Evolutionary conservation across 441 rosid genomes (phyloP).

Genomic region (Erysimum cheiri): DNA sequence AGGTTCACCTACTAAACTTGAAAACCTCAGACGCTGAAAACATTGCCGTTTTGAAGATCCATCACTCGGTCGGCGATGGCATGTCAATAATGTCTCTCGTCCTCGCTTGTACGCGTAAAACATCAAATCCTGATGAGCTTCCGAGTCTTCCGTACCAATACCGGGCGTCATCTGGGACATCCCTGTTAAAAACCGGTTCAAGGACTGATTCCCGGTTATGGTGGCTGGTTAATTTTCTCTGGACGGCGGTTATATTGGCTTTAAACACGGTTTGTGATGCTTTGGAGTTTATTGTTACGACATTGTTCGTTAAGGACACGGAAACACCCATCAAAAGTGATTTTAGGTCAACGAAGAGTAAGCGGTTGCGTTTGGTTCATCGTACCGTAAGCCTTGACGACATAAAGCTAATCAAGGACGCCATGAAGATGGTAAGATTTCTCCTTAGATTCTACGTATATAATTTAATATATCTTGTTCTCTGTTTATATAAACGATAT

Average conservation of each 20-base stretch:
- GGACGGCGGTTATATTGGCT: constrained; percentile 39
- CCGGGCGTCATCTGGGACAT: constrained; percentile 18
- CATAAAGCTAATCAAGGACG: constrained; percentile 48
- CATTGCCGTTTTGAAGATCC: constrained; percentile 46
- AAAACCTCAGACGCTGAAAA: constrained; percentile 48
- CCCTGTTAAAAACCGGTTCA: constrained; percentile 16
- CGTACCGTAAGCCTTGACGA: constrained; percentile 47
- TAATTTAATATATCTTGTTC: no score
- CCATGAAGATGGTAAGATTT: constrained; percentile 45
- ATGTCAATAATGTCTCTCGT: constrained; percentile 54
- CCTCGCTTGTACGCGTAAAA: constrained; percentile 52
- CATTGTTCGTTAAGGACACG: constrained; percentile 48
- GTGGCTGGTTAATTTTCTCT: constrained; percentile 36
- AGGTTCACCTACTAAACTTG: constrained; percentile 53
- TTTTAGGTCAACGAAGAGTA: constrained; percentile 26
- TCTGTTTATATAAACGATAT: no score
- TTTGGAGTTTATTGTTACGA: constrained; percentile 44
- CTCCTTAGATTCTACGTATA: not conserved
- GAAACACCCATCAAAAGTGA: constrained; percentile 51
- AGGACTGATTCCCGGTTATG: not conserved
- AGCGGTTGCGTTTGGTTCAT: constrained; percentile 43
- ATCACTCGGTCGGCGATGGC: constrained; percentile 57
- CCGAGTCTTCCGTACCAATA: constrained; percentile 47
- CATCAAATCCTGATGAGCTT: constrained; percentile 45
- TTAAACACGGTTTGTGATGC: constrained; percentile 48